Conservation (phyloP, 768 basidiomycete species). For the Naganishia onofrii region DNA sequence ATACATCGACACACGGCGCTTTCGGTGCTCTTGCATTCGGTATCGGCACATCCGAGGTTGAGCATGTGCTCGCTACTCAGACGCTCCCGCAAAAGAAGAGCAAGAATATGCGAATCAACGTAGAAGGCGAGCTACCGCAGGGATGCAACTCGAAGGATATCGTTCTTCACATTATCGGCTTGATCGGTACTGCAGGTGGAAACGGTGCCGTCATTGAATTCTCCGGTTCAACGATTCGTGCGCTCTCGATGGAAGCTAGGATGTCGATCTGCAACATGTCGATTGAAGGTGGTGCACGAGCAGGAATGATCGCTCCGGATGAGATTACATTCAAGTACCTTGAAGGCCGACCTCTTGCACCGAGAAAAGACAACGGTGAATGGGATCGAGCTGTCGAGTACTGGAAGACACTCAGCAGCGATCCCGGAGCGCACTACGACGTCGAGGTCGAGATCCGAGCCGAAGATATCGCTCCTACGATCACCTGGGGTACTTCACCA, state of each 20-base stretch:
- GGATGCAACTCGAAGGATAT: slow-evolving; percentile 86
- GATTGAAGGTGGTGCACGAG: slow-evolving; percentile 87
- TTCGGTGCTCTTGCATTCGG: slow-evolving; percentile 91
- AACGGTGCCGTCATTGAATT: slow-evolving; percentile 90
- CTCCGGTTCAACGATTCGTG: slow-evolving; percentile 80
- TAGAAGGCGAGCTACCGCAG: slow-evolving; percentile 74
- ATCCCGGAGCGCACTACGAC: slow-evolving; percentile 81
- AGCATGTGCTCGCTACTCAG: slow-evolving; percentile 90
- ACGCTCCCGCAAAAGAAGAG: slow-evolving; percentile 80
- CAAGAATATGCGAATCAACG: slow-evolving; percentile 88
- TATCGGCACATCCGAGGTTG: slow-evolving; percentile 90
- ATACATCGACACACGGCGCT: slow-evolving; percentile 89
- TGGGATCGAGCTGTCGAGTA: slow-evolving; percentile 84
- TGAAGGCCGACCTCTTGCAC: slow-evolving; percentile 72
- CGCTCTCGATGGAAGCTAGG: slow-evolving; percentile 82
- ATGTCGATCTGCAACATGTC: slow-evolving; percentile 83
- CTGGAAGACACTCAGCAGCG: slow-evolving; percentile 74
- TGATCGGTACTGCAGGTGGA: slow-evolving; percentile 89
- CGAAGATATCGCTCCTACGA: slow-evolving; percentile 80
- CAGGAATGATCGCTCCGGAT: slow-evolving; percentile 89
- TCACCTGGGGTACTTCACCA: slow-evolving; percentile 91
- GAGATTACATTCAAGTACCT: slow-evolving; percentile 82
- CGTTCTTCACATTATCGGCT: slow-evolving; percentile 82
- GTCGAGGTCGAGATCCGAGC: slow-evolving; percentile 74
- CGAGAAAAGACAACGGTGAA: slow-evolving; percentile 61